Evolutionary conservation across 169 alveolate species (phyloP).

Genomic region (Eimeria falciformis): DNA sequence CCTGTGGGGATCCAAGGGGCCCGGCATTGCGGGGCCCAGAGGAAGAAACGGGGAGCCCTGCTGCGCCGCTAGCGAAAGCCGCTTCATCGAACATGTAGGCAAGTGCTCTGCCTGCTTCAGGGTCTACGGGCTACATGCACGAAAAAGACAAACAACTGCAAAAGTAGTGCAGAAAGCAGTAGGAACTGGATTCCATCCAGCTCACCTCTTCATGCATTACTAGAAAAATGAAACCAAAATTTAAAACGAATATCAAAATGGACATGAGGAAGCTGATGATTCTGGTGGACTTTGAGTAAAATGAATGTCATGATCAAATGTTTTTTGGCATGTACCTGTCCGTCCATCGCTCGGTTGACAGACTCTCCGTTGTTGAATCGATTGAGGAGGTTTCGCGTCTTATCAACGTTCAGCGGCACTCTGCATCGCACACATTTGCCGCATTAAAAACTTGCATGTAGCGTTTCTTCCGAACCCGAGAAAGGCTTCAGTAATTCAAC

Average conservation of each 20-base stretch:
- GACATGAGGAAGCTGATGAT: too few species aligned
- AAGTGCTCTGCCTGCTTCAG: background rate
- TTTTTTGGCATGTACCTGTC: background rate
- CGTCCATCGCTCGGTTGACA: slow-evolving; percentile 19
- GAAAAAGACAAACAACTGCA: background rate
- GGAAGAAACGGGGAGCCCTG: background rate
- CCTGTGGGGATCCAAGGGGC: background rate
- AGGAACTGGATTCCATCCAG: background rate
- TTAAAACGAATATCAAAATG: too few species aligned
- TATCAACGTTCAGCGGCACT: background rate
- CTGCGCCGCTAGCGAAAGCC: slow-evolving; percentile 9
- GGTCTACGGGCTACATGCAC: slow-evolving; percentile 10
- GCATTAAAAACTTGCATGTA: background rate
- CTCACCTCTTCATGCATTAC: too few species aligned
- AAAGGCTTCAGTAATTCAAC: too few species aligned
- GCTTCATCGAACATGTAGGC: background rate
- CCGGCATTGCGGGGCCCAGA: background rate
- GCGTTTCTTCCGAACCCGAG: too few species aligned
- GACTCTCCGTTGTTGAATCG: background rate
- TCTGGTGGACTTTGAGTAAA: too few species aligned
- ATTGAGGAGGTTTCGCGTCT: background rate
- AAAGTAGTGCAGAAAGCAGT: background rate
- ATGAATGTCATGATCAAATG: too few species aligned
- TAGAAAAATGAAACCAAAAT: too few species aligned
- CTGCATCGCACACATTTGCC: background rate